These are phyloP conservation scores for Vigna mungo DNA, from an alignment of 306 rosid species.

Conservation along the genomic window DNA sequence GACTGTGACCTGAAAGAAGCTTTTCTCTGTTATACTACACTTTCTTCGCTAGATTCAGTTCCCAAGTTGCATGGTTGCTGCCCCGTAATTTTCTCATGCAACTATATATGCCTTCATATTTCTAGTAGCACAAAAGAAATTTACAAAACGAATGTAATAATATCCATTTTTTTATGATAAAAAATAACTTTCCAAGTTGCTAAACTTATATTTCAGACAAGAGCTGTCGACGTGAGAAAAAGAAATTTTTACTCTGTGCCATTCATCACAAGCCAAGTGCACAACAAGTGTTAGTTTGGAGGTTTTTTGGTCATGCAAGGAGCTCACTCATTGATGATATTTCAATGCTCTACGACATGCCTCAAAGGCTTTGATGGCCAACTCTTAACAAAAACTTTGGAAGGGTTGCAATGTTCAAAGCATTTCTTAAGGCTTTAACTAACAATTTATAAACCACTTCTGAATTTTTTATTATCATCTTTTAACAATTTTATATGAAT, in stretches of 20 bases:
- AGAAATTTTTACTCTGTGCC: slow-evolving; percentile 1
- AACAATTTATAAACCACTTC: slow-evolving; percentile 33
- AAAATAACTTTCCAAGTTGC: neutral
- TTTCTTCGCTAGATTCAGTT: slow-evolving; percentile 12
- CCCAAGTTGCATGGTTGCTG: slow-evolving; percentile 24
- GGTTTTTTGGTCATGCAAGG: too few species aligned
- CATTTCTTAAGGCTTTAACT: slow-evolving; percentile 35
- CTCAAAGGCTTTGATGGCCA: too few species aligned
- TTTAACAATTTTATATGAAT: slow-evolving; percentile 6
- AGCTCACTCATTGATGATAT: too few species aligned
- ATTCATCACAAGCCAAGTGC: slow-evolving; percentile 29
- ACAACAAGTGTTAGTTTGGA: slow-evolving; percentile 2
- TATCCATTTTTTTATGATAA: neutral
- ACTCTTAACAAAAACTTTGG: too few species aligned
- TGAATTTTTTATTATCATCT: neutral
- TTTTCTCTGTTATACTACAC: slow-evolving; percentile 7
- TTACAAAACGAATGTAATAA: neutral
- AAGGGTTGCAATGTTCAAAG: too few species aligned
- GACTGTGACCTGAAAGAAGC: slow-evolving; percentile 22
- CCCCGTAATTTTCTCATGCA: slow-evolving; percentile 13
- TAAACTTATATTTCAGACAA: slow-evolving; percentile 23
- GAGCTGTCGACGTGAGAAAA: neutral
- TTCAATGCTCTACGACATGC: too few species aligned
- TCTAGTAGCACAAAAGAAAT: neutral
- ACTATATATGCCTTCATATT: slow-evolving; percentile 15